Conservation (phyloP, 495 filamentous ascomycete species). For the Penicillium mononematosum region DNA sequence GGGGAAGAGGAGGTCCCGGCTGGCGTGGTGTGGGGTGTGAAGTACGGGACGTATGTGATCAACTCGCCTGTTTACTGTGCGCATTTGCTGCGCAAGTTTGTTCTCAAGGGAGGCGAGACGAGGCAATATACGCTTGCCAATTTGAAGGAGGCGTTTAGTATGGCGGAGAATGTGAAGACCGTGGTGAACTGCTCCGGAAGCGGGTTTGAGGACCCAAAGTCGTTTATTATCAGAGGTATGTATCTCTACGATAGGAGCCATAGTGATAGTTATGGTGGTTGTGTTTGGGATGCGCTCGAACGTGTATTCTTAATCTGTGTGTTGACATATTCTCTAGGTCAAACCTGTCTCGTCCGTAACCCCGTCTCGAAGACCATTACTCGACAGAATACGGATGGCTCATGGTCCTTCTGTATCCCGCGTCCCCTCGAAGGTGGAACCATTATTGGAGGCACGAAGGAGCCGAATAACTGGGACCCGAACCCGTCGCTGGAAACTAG, state of each 20-base stretch:
- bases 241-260: not conserved
- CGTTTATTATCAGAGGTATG: conserved; percentile 57
- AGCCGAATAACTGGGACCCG: conserved; percentile 55
- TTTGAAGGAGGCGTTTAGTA: conserved; percentile 48
- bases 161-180: conserved; percentile 39
- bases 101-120: conserved; percentile 48
- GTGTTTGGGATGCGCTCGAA: not conserved
- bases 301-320: not conserved
- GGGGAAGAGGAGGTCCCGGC: conserved; percentile 40
- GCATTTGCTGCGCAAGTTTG: conserved; percentile 53
- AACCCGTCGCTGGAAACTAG: conserved; percentile 47
- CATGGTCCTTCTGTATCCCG: conserved; percentile 61
- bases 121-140: conserved; percentile 44
- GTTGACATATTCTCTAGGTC: conserved; percentile 21
- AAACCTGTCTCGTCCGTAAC: conserved; percentile 49
- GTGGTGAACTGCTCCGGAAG: conserved; percentile 60
- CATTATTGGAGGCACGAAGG: conserved; percentile 63
- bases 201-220: conserved; percentile 51
- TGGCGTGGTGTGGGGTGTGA: conserved; percentile 53
- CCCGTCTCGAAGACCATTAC: conserved; percentile 55
- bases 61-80: conserved; percentile 63
- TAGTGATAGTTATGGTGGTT: not conserved
- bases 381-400: conserved; percentile 56
- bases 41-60: conserved; percentile 58
- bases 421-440: conserved; percentile 59